phyloP scores from a whole-genome alignment of 164 flowering plant genomes.

The Santalum album region DNA sequence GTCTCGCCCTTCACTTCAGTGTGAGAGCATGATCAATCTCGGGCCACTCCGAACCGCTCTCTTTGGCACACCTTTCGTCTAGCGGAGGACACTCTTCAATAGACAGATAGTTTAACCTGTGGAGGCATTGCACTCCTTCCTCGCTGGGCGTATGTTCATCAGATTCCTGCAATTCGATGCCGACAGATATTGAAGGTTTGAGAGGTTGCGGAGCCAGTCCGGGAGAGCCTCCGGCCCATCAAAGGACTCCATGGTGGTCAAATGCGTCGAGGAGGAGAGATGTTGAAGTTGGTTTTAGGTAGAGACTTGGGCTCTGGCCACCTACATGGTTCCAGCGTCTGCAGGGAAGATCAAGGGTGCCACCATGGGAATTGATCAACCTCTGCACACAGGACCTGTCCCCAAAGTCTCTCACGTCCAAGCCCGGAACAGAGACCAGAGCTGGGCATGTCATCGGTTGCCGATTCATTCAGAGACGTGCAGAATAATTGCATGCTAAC shows the following conservation, averaged over 20 bases:
- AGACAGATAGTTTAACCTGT: neutral
- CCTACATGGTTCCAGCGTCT: neutral
- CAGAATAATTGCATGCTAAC: no score
- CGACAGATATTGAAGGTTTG: neutral
- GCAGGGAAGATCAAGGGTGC: neutral
- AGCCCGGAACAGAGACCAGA: neutral
- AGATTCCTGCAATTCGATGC: neutral
- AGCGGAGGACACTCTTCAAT: neutral
- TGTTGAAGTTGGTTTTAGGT: constrained; percentile 6
- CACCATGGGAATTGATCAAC: constrained; percentile 1
- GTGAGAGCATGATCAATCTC: constrained; percentile 1
- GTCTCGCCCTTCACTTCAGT: no score
- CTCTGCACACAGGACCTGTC: constrained; percentile 1
- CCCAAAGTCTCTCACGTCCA: neutral
- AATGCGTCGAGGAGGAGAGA: neutral
- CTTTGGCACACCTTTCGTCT: neutral
- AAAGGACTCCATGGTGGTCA: neutral
- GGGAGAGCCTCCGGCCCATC: constrained; percentile 5
- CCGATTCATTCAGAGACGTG: no score
- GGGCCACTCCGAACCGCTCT: neutral
- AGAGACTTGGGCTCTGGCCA: constrained; percentile 8
- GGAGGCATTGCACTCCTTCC: constrained; percentile 3
- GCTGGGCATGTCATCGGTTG: no score
- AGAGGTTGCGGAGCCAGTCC: constrained; percentile 5
- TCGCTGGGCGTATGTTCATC: neutral